Evolutionary conservation across 805 yeast genomes (phyloP).

Genomic region (Suhomyces vadensis): DNA sequence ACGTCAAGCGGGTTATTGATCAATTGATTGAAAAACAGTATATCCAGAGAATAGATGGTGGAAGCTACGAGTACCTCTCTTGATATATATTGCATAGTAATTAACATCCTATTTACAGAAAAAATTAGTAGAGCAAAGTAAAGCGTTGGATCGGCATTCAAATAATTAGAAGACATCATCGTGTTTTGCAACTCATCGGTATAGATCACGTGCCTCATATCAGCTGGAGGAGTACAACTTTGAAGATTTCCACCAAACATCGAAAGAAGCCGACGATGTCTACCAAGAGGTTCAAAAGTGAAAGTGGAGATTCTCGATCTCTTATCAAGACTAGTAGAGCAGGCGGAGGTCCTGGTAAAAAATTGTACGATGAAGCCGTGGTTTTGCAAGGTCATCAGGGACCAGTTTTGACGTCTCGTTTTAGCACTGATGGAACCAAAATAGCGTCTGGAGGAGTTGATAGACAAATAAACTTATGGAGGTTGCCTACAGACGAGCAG

Average conservation of each 20-base stretch:
- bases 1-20: constrained; percentile 85
- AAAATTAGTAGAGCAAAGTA: too few species aligned
- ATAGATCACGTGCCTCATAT: neutral
- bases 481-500: constrained; percentile 29
- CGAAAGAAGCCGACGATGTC: neutral
- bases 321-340: neutral
- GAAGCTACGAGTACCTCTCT: constrained; percentile 80
- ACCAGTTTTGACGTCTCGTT: constrained; percentile 52
- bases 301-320: neutral
- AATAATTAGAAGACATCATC: too few species aligned
- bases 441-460: constrained; percentile 69
- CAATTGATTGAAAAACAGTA: constrained; percentile 83
- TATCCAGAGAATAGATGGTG: constrained; percentile 71
- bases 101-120: too few species aligned
- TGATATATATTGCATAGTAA: constrained; percentile 35
- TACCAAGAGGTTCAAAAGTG: neutral
- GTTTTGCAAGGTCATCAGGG: constrained; percentile 55
- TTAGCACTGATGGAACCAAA: constrained; percentile 50
- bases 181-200: too few species aligned
- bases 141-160: too few species aligned
- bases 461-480: constrained; percentile 49
- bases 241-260: too few species aligned
- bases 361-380: constrained; percentile 30
- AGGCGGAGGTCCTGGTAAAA: neutral
- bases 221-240: neutral